A percentile compares a stretch with the other conserved stretches of the same genome.
Conservation (phyloP, 176 grass and related monocot species). For the Musa schizocarpa region DNA sequence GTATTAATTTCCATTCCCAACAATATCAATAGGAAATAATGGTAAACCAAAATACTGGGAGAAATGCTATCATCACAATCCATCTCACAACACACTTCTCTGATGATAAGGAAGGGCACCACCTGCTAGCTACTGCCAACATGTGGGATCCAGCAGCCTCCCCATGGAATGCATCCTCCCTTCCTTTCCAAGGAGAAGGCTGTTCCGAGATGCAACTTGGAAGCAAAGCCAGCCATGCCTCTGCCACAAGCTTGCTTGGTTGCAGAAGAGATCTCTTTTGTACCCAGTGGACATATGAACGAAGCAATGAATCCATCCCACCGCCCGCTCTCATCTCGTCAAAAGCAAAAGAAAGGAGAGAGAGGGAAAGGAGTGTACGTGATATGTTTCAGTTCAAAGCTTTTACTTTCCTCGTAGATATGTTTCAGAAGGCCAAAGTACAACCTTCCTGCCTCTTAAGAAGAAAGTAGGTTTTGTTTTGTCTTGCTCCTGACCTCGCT, state of each 20-base stretch:
- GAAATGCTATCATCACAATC: too few relatives aligned
- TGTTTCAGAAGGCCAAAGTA: conserved; percentile 2
- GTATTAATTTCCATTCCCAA: too few relatives aligned
- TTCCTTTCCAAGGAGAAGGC: background rate
- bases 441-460: background rate
- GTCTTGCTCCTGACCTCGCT: background rate
- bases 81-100: too few relatives aligned
- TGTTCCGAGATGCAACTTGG: background rate
- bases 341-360: background rate
- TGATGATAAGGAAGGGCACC: too few relatives aligned
- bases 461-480: background rate
- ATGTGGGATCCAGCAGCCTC: background rate
- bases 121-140: background rate
- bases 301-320: background rate
- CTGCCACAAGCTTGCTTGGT: background rate
- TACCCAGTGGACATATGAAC: background rate
- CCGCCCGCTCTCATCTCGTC: background rate
- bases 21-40: too few relatives aligned
- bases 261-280: background rate
- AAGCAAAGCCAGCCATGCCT: conserved; percentile 6
- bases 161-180: background rate
- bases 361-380: background rate
- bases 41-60: too few relatives aligned
- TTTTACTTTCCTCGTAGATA: conserved; percentile 10
- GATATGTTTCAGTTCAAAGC: background rate